Percentiles rank a stretch among this genome's conserved stretches.
Evolutionary conservation across 2,329 filamentous ascomycete species (phyloP).

Genomic region (Diaporthe humulicola): DNA sequence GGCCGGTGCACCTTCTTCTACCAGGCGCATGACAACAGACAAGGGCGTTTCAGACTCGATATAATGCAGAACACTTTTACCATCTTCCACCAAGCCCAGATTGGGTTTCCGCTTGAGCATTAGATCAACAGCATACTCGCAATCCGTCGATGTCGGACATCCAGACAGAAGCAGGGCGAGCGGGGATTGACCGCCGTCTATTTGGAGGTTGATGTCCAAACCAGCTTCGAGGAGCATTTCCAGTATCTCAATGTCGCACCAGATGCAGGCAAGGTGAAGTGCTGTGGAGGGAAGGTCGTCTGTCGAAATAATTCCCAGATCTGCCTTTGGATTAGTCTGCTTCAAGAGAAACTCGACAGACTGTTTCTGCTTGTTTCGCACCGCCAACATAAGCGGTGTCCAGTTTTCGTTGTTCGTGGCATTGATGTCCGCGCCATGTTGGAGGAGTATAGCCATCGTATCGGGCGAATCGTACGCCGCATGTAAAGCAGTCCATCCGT

Average conservation of each 20-base stretch:
- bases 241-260: not conserved
- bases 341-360: not conserved
- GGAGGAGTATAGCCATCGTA: not conserved
- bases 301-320: not conserved
- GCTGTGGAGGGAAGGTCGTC: accelerated
- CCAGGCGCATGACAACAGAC: not conserved
- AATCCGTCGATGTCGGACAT: no score
- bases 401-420: not conserved
- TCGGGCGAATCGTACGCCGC: not conserved
- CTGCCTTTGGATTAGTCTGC: not conserved
- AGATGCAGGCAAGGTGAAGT: not conserved
- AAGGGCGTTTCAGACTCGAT: not conserved
- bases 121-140: not conserved
- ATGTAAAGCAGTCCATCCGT: not conserved
- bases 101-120: not conserved
- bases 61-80: not conserved
- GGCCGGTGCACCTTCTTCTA: not conserved
- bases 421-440: not conserved
- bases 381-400: not conserved
- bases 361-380: not conserved
- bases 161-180: not conserved
- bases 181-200: not conserved
- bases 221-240: not conserved
- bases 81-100: not conserved
- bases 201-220: not conserved